Percentiles rank a stretch among this genome's conserved stretches.
phyloP scores from a whole-genome alignment of 2,329 filamentous ascomycete species.

The Nemania bipapillata region DNA sequence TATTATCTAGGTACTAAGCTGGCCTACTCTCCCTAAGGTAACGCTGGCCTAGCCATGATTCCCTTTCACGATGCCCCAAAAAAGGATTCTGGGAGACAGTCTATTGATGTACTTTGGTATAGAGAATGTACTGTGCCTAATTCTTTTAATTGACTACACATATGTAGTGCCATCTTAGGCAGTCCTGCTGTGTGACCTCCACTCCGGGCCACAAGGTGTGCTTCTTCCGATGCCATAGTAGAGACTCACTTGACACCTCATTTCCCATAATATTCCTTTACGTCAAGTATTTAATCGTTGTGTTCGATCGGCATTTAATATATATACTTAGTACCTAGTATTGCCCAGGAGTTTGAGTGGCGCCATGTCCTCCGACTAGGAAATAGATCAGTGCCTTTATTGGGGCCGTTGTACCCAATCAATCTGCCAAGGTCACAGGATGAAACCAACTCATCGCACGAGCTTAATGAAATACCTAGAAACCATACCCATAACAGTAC shows the following conservation, averaged over 20 bases:
- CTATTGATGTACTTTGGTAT: too few relatives aligned
- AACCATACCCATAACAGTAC: background rate
- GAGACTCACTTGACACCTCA: background rate
- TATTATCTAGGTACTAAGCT: too few relatives aligned
- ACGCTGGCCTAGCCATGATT: too few relatives aligned
- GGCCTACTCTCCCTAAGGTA: too few relatives aligned
- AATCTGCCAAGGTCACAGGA: slow-evolving; percentile 23
- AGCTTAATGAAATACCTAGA: slow-evolving; percentile 22
- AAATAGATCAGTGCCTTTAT: background rate
- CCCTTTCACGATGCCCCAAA: too few relatives aligned
- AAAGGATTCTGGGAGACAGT: too few relatives aligned
- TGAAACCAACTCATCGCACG: slow-evolving; percentile 41
- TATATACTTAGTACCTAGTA: too few relatives aligned
- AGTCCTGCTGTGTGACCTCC: background rate
- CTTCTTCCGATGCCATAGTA: background rate
- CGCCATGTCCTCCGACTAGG: background rate
- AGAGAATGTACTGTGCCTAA: too few relatives aligned
- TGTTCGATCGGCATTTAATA: background rate
- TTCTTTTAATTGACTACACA: too few relatives aligned
- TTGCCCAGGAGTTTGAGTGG: background rate
- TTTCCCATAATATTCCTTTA: background rate
- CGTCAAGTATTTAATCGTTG: background rate
- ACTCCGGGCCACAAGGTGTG: background rate
- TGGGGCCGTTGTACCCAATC: slow-evolving; percentile 8
- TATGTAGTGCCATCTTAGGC: background rate